Evolutionary conservation across 2,329 filamentous ascomycete species (phyloP).

Genomic region (Myriosclerotinia duriaeana): DNA sequence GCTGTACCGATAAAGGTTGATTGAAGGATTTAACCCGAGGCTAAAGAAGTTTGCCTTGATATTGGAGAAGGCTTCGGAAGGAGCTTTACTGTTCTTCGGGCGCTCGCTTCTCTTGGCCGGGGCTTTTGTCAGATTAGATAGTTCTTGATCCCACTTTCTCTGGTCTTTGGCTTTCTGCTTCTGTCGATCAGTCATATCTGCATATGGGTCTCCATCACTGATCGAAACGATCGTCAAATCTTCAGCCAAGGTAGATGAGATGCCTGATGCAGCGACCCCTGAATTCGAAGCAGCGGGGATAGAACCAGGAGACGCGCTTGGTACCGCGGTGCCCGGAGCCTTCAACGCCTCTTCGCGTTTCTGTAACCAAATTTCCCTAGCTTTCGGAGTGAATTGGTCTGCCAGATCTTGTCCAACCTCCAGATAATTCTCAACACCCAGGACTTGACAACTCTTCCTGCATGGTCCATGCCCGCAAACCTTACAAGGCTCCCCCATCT

Average conservation of each 20-base stretch:
- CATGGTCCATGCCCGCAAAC: background rate
- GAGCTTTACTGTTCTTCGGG: background rate
- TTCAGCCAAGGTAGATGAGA: background rate
- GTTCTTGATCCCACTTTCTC: background rate
- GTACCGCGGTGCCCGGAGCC: background rate
- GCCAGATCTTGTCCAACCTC: background rate
- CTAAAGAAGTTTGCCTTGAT: conserved; percentile 1
- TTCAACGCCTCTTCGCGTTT: background rate
- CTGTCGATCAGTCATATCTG: background rate
- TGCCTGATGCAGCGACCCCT: background rate
- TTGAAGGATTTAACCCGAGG: background rate
- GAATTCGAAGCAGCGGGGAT: background rate
- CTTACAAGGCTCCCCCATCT: background rate
- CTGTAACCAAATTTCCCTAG: background rate
- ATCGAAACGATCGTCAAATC: background rate
- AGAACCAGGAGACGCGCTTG: background rate
- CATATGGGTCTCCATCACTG: background rate
- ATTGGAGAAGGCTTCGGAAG: background rate
- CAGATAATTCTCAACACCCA: background rate
- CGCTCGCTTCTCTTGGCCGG: background rate
- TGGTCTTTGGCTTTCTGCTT: background rate
- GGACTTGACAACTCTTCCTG: background rate
- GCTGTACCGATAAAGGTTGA: background rate
- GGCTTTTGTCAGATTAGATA: background rate
- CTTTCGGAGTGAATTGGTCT: background rate